phyloP scores from a whole-genome alignment of 225 moss, liverwort and hornwort species.

The Lunularia cruciata region DNA sequence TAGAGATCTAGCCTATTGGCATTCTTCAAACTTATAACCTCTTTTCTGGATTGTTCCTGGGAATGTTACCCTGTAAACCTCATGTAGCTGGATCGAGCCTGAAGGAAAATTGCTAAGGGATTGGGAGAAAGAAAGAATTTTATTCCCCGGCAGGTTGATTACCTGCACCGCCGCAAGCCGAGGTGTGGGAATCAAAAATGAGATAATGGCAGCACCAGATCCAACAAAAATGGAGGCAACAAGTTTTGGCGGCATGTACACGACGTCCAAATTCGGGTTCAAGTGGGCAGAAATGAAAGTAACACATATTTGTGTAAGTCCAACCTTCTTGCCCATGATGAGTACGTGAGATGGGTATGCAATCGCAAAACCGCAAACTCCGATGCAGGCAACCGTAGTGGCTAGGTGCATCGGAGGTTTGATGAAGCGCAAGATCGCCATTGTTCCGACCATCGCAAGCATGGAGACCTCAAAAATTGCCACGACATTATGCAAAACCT shows the following conservation, averaged over 20 bases:
- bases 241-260: constrained; percentile 30
- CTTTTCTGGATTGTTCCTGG: no score
- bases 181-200: constrained; percentile 34
- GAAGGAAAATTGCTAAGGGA: no score
- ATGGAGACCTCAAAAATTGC: constrained; percentile 31
- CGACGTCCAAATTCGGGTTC: constrained; percentile 23
- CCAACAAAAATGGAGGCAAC: constrained; percentile 33
- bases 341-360: constrained; percentile 20
- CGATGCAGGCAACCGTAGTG: constrained; percentile 29
- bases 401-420: constrained; percentile 21
- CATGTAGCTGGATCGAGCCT: no score
- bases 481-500: constrained; percentile 29
- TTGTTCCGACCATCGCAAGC: constrained; percentile 28
- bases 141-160: not conserved
- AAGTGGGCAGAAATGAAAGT: constrained; percentile 37
- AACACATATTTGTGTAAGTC: constrained; percentile 45
- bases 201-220: constrained; percentile 31
- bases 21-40: no score
- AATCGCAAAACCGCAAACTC: constrained; percentile 30
- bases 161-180: constrained; percentile 39
- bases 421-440: constrained; percentile 29
- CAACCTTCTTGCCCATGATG: constrained; percentile 44
- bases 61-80: no score
- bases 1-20: no score
- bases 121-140: no score